Conservation (phyloP, 805 yeast species). For the Candida multigemmis region DNA sequence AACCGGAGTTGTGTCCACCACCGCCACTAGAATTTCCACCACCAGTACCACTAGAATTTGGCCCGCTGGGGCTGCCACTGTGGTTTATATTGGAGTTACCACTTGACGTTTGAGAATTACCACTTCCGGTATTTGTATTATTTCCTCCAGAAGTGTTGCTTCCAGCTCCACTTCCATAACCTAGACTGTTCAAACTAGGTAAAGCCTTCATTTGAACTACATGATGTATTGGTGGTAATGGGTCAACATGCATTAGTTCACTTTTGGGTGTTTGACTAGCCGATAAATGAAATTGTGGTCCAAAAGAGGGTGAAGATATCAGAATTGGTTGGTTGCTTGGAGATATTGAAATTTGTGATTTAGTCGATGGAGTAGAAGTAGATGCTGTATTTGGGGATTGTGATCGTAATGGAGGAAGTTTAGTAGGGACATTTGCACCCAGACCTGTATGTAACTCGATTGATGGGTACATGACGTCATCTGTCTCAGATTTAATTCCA, state of each 20-base stretch:
- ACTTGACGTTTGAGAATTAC: too few species aligned
- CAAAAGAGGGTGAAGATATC: constrained; percentile 34
- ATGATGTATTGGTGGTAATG: constrained; percentile 18
- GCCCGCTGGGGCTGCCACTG: not conserved
- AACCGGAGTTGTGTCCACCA: not conserved
- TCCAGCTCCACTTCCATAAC: not conserved
- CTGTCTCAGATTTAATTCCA: not conserved
- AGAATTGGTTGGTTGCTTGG: constrained; percentile 3
- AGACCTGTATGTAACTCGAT: not conserved
- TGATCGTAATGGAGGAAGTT: not conserved
- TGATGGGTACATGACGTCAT: constrained; percentile 1
- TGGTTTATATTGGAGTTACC: not conserved
- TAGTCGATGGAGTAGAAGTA: not conserved
- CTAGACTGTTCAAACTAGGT: constrained; percentile 18
- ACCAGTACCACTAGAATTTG: constrained; percentile 2
- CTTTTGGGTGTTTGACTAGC: constrained; percentile 4
- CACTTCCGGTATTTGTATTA: not conserved
- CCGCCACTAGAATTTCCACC: constrained; percentile 2
- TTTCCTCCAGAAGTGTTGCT: not conserved
- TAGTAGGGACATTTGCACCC: not conserved
- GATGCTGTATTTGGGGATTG: constrained; percentile 1
- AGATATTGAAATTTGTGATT: constrained; percentile 5
- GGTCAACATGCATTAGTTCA: constrained; percentile 8
- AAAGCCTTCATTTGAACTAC: constrained; percentile 11
- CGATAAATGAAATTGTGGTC: constrained; percentile 30